Conservation (phyloP, 192 early-diverging fungal genomes). For the Podila minutissima region DNA sequence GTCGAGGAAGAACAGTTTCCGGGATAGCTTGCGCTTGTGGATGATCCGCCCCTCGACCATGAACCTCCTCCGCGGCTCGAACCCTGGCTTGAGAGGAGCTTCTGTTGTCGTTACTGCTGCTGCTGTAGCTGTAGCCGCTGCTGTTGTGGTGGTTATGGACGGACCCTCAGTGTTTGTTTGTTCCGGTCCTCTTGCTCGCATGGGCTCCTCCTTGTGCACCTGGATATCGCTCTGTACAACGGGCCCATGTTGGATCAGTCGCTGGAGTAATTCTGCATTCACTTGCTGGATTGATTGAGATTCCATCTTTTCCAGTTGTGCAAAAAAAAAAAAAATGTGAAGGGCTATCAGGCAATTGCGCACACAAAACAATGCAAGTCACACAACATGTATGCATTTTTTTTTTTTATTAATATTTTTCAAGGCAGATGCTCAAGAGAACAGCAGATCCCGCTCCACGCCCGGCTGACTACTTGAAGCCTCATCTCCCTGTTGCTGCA, state of each 20-base stretch:
- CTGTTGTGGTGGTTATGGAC: not conserved
- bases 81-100: not conserved
- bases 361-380: too few species aligned
- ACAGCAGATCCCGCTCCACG: too few species aligned
- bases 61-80: constrained; percentile 28
- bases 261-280: constrained; percentile 15
- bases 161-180: not conserved
- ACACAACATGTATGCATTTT: too few species aligned
- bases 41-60: constrained; percentile 41
- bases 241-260: constrained; percentile 8
- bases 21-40: constrained; percentile 42
- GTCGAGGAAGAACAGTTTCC: constrained; percentile 39
- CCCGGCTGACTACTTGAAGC: too few species aligned
- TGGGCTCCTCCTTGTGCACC: not conserved
- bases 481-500: not conserved
- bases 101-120: not conserved
- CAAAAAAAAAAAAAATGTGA: not conserved
- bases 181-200: not conserved
- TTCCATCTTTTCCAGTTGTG: not conserved
- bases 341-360: too few species aligned
- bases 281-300: constrained; percentile 11
- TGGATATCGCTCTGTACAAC: not conserved
- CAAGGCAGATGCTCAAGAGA: too few species aligned
- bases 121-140: not conserved
- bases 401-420: too few species aligned